phyloP scores from a whole-genome alignment of 164 flowering plant genomes.

The Vitis rupestris region DNA sequence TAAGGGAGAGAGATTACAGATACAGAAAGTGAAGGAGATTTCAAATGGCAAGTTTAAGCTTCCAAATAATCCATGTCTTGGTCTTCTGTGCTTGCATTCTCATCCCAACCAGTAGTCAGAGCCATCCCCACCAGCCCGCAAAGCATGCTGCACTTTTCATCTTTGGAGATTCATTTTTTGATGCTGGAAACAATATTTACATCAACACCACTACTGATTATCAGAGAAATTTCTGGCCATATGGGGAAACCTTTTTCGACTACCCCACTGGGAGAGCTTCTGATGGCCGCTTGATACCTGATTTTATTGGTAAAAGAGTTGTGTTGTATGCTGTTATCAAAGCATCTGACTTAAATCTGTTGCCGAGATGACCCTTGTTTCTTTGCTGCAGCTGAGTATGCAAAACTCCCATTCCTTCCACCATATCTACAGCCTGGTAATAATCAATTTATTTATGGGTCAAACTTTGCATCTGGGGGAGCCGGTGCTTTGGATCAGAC shows the following conservation, averaged over 20 bases:
- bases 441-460: constrained; percentile 23
- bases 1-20: too few relatives aligned
- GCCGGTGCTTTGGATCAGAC: constrained; percentile 40
- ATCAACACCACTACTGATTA: background rate
- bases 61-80: too few relatives aligned
- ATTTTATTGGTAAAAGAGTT: constrained; percentile 21
- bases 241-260: constrained; percentile 27
- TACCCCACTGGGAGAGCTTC: constrained; percentile 23
- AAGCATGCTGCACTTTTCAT: constrained; percentile 7
- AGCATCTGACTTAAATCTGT: background rate
- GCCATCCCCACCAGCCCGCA: too few relatives aligned
- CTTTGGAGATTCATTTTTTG: constrained; percentile 27
- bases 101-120: too few relatives aligned
- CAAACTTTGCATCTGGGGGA: constrained; percentile 48
- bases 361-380: background rate
- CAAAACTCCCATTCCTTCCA: constrained; percentile 35
- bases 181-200: constrained; percentile 25
- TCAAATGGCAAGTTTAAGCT: too few relatives aligned
- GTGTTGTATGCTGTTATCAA: background rate
- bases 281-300: constrained; percentile 29
- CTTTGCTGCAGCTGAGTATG: constrained; percentile 22
- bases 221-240: constrained; percentile 13
- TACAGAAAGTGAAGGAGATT: too few relatives aligned
- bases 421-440: constrained; percentile 33
- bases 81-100: too few relatives aligned